Conservation (phyloP, 768 basidiomycete species). For the Termitomyces sp. region DNA sequence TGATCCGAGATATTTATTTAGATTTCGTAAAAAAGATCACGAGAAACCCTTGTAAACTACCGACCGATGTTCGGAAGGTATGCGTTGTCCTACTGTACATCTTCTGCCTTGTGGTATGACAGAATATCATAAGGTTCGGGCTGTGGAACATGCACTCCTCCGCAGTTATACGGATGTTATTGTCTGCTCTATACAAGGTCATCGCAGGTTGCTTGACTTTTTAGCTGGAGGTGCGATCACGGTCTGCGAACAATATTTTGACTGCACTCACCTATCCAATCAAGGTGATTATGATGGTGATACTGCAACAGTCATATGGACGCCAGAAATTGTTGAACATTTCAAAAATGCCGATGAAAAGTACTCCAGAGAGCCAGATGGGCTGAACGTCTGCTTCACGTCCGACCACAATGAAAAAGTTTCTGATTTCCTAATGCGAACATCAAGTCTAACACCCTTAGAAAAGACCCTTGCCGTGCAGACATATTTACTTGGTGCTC, state of each 20-base stretch:
- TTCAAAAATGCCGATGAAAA: slow-evolving; percentile 51
- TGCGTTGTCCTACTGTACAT: background rate
- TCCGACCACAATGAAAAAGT: slow-evolving; percentile 38
- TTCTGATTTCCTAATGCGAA: slow-evolving; percentile 31
- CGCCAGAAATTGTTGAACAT: slow-evolving; percentile 44
- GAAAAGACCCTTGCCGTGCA: slow-evolving; percentile 37
- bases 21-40: slow-evolving; percentile 35
- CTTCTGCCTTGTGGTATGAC: background rate
- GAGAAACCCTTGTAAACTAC: slow-evolving; percentile 66
- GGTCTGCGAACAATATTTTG: background rate
- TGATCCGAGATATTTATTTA: background rate
- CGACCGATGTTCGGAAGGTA: slow-evolving; percentile 64
- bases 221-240: slow-evolving; percentile 51
- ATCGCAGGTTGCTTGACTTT: slow-evolving; percentile 55
- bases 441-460: slow-evolving; percentile 13
- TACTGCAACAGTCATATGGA: slow-evolving; percentile 52
- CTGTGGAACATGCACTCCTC: slow-evolving; percentile 48
- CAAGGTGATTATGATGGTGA: slow-evolving; percentile 74
- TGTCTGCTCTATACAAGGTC: slow-evolving; percentile 46
- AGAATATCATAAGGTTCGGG: slow-evolving; percentile 39
- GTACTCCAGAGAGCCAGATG: slow-evolving; percentile 44
- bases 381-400: slow-evolving; percentile 36
- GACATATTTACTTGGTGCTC: slow-evolving; percentile 41
- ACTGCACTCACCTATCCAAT: background rate
- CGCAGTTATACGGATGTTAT: slow-evolving; percentile 53